Evolutionary conservation across 257 asterid species (phyloP), one percentile per base, ranked within the genome.

Genomic region (Cordia subcordata): DNA sequence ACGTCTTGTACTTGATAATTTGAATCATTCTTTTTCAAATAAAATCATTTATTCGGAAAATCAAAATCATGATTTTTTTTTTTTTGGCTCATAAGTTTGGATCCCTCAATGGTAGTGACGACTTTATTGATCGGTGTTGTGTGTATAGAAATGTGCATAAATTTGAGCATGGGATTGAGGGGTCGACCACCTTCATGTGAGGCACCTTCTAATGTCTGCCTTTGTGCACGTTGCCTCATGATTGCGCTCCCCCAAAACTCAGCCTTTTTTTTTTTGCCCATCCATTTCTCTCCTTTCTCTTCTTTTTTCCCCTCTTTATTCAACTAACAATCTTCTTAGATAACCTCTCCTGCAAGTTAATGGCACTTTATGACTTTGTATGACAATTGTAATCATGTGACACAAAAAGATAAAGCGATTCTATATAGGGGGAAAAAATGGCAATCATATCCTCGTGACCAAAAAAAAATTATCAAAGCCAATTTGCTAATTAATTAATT

Each of bases 321-420:
- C 8, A 3, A 3, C 12, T 42, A 8, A 42, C 4, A 42, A 10
- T 42, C 47, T 42, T 42, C 15, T 42, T 60, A 47, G 19, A 52
- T 60, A 67, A 49, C 62, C 68, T 60, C 56, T 27, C 64, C 61
- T 44, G 16, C 66, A 51, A 63, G 75, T 64, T 40, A 57, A 61
- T 55, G 64, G 18, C 58, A 60, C 61, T 58, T 32, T 60, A 53
- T 42, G 56, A 10, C 60, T 11, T 37, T 57, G 14, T 4, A 19
- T 53, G 21, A 22, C 65, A n/a, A n/a, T 52, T 67, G 72, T 67
- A 39, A 54, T 60, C 62, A 60, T 67, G 67, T 67, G 72, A 60
- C 17, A 0, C 40, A 58, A 51, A 53, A 58, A 58, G 37, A 6
- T 23, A 19, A 19, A 20, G 3, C 22, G n/a, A 53, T 27, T 27